Conservation (phyloP, 2,329 filamentous ascomycete species). For the Daldinia sp. region DNA sequence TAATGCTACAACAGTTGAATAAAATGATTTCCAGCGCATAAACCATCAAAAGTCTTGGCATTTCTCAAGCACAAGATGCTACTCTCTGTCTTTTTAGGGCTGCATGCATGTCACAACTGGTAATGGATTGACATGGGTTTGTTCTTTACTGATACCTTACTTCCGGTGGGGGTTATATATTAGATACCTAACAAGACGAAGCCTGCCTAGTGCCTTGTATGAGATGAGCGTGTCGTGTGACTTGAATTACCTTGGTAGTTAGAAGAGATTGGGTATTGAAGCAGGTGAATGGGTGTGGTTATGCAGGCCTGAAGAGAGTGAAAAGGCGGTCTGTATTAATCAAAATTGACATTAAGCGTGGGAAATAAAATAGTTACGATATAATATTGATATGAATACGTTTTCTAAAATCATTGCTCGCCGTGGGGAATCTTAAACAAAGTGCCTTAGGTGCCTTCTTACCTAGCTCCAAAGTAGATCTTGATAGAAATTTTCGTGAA, state of each 20-base stretch:
- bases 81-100: slow-evolving; percentile 9
- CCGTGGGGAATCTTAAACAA: too few relatives aligned
- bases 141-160: slow-evolving; percentile 1
- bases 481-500: slow-evolving; percentile 13
- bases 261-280: slow-evolving; percentile 27
- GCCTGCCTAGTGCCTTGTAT: background rate
- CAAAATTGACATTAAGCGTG: slow-evolving; percentile 29
- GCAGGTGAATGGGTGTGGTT: slow-evolving; percentile 19
- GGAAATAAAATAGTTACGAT: slow-evolving; percentile 23
- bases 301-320: slow-evolving; percentile 4
- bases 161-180: slow-evolving; percentile 15
- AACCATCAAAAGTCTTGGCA: slow-evolving; percentile 16
- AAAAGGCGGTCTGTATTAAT: slow-evolving; percentile 41
- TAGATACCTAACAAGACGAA: background rate
- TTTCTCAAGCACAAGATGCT: slow-evolving; percentile 3
- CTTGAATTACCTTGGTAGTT: slow-evolving; percentile 5
- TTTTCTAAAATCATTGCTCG: slow-evolving; percentile 1
- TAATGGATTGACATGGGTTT: background rate
- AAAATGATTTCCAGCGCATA: background rate
- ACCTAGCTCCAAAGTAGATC: background rate
- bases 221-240: background rate
- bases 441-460: background rate
- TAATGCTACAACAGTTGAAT: slow-evolving; percentile 12
- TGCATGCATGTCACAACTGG: background rate
- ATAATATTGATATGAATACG: slow-evolving; percentile 26